Base-by-base conservation (phyloP, 345 rosid genomes). In the Toxicodendron radicans region DNA sequence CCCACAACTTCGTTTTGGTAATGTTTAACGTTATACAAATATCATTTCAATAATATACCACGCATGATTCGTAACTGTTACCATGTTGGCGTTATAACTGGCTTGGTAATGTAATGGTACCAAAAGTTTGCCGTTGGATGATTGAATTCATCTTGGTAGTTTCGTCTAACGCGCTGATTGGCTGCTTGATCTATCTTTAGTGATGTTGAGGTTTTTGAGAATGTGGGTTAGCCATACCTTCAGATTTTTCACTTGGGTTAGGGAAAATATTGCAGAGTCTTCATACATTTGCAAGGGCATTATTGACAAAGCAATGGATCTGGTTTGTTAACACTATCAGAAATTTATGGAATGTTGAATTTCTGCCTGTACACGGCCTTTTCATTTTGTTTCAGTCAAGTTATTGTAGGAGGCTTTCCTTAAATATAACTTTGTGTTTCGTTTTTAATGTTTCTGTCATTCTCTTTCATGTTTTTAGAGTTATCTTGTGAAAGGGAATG, bases 401-500 rank as follows among this genome's bases (percentile, higher is more conserved):
- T 45, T 20, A 17, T 27, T 53, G 20, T 23, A 45, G 32, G 32
- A 67, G 54, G 11, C 52, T 62, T 35, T 48, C 66, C 17, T 48
- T 16, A 46, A 43, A 49, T 58, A 5, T 48, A 35, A 57, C 18
- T 72, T 46, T 62, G 1, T 59, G 17, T 68, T 68, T 21, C 53
- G 58, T 59, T 17, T 60, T 64, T 61, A 53, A 0, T 51, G 57
- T 70, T 11, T 24, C 45, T 14, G 18, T 13, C 43, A 38, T 3
- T 17, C 53, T 16, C 18, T 35, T 62, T 66, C 27, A 32, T 72
- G 84, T n/a, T 73, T 66, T 33, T 74, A 93, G 99, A 90, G 77
- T 66, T 95, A 74, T 87, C 93, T 72, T 95, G 97, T 66, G 97
- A 95, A 77, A 87, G 90, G 84, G 99, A 93, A 76, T 93, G 99